Base-by-base conservation (phyloP, 495 filamentous ascomycete species). In the Penicillium antarcticum region DNA sequence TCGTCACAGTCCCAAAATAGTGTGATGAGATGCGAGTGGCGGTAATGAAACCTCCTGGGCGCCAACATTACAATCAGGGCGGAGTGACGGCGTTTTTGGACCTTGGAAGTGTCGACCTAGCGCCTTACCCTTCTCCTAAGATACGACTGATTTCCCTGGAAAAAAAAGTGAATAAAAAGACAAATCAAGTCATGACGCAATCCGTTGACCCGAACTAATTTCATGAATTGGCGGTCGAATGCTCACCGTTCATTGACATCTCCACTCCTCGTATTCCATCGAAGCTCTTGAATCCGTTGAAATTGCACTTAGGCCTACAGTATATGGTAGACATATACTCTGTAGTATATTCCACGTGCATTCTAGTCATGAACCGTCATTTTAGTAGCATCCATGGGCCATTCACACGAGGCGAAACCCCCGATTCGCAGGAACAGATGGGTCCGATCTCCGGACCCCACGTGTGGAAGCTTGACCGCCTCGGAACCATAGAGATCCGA, bases 381-480 rank as follows among this genome's bases (percentile, higher is more conserved):
- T 45, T 46, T 49, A 46, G 34, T 41, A 33, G 17, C 32, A 36
- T 19, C 23, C 35, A 43, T 52, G 39, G 50, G 33, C 51, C 56
- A 58, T 58, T 58, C 46, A 55, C 42, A 45, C 38, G 13, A 34
- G 29, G 47, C 47, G 38, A 42, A 16, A 34, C 9, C 34, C 14
- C 42, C 36, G 56, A 55, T 54, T 48, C 42, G 43, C 53, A 49
- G 47, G 37, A 26, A 32, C 19, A 16, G 33, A 49, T 51, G 35
- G 43, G 44, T 38, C 60, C 51, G 62, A 61, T 67, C 58, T 61
- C 42, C 43, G 48, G 57, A 58, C 54, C 52, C 63, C 66, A 69
- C 66, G 66, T 69, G 61, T 58, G 51, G 58, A 61, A 60, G 57
- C 52, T 67, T 66, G 58, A 62, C 66, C 60, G 58, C 58, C 56